These are phyloP conservation scores for Cyclocybe aegerita DNA, from an alignment of 768 basidiomycete species.

Conservation along the genomic window DNA sequence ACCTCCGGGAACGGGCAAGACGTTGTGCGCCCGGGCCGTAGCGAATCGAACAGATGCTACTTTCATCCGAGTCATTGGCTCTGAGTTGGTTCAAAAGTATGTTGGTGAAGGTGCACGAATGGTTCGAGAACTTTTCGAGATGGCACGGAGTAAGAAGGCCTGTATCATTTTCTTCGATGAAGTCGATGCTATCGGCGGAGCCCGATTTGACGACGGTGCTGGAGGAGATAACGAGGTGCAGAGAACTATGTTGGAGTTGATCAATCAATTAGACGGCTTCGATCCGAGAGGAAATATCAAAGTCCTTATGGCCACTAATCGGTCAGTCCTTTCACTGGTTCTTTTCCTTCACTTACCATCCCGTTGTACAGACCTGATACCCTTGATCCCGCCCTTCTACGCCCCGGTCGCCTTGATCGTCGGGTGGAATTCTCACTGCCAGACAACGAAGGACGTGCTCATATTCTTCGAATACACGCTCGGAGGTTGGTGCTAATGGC, in stretches of 20 bases:
- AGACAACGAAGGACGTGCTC: conserved; percentile 93
- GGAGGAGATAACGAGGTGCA: conserved; percentile 99
- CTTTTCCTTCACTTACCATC: not conserved
- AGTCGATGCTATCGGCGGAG: conserved; percentile 97
- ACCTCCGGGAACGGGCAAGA: conserved; percentile 98
- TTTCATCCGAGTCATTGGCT: conserved; percentile 98
- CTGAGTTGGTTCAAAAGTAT: conserved; percentile 99
- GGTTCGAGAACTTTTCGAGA: conserved; percentile 98
- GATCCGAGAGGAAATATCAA: conserved; percentile 99
- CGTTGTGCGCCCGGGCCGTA: conserved; percentile 95
- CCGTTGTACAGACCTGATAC: conserved; percentile 79
- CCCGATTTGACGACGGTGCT: conserved; percentile 96
- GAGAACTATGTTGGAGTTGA: conserved; percentile 97
- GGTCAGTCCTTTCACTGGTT: conserved; percentile 45
- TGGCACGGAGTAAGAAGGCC: conserved; percentile 98
- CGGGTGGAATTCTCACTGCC: conserved; percentile 96
- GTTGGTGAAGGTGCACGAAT: conserved; percentile 98
- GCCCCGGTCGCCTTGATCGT: conserved; percentile 94
- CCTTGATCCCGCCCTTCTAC: conserved; percentile 91
- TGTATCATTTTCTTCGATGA: conserved; percentile 99
- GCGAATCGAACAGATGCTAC: conserved; percentile 99
- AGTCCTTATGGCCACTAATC: conserved; percentile 98
- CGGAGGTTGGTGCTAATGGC: conserved; percentile 60
- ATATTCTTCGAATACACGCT: conserved; percentile 96
- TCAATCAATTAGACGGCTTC: conserved; percentile 98